Evolutionary conservation across 108 stramenopile genomes (phyloP), one percentile per base, ranked within the genome.

Genomic region (Nitzschia inconspicua): DNA sequence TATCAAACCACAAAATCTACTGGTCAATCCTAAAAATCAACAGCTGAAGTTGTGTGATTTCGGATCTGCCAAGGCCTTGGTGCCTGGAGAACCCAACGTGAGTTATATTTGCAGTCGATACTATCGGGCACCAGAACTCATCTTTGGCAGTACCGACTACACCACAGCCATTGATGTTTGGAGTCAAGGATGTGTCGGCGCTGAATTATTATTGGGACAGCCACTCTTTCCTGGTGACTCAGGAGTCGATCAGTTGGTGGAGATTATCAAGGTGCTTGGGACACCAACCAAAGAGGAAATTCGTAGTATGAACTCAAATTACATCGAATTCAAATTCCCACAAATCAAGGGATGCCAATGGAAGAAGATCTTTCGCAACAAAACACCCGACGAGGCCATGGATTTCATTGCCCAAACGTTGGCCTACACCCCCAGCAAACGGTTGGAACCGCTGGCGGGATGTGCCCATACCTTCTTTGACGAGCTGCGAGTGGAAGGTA

Each of bases 241-340:
- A 7, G 97, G 97, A 9, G 97, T 98, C 6, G 98, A 98, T 59
- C 97, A 98, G 75, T 77, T 99, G n/a, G 97, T 98, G 3, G 98
- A 98, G 73, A 97, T 99, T 48, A 98, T 98, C 79, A 98, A 98
- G 82, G 95, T 98, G 0, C 80, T 99, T 14, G 98, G 97, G 18
- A 98, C 98, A 49, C 98, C 98, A 14, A 96, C 97, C 20, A 73
- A 94, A 49, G 96, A 98, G 61, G 96, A 99, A 69, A 96, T 99
- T 48, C 47, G 68, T 20, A 82, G 88, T 54, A 98, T 99, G 97
- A 99, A 99, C 76, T 88, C 92, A 16, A 96, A 92, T 60, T 98
- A 98, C 72, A 96, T 93, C 44, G 94, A 98, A 66, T 97, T 97
- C 79, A 97, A 97, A 72, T 99, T 99, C 75, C 98, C 98, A 23